Base-by-base conservation (phyloP, 257 asterid species). In the Gentiana straminea region DNA sequence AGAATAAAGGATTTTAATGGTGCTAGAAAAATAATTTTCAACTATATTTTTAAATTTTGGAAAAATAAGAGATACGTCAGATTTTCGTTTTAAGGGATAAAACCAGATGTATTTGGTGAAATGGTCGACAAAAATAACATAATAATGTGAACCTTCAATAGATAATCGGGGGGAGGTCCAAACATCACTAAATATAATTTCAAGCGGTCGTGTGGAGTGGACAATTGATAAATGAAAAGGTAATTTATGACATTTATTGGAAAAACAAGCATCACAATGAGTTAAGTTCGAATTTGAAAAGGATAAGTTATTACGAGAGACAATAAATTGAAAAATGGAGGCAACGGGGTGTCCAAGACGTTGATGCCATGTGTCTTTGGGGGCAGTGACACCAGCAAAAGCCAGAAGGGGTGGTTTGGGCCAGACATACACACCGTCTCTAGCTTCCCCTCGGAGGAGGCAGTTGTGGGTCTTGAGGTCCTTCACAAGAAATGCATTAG, bases 331-430 rank as follows among this genome's bases (percentile, higher is more conserved):
- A 2, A 63, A 8, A 1, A 54, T 11, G 2, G 7, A 4, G 13
- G 15, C 12, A 6, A 49, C 54, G 1, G n/a, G 61, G 35, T 63
- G 68, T 6, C 61, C 67, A 1, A 63, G 34, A 3, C 24, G 48
- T 54, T 15, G 4, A 38, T 63, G 61, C 44, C 44, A 1, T 4
- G 8, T 8, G 8, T 39, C 49, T 48, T 46, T 2, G 1, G 1
- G 7, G 35, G 24, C 3, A 13, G n/a, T 10, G 11, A 32, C 5
- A 0, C 1, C n/a, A 7, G 7, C 35, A 33, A 3, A 9, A 4
- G 12, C 1, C 35, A 51, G 12, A 13, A 24, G 10, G 5, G 13
- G 5, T 15, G 24, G 24, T 15, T 15, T 15, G 8, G 54, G 11
- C 61, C 49, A 45, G 7, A 1, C 39, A 15, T 63, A 63, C 3